These are phyloP conservation scores for Stentor coeruleus DNA, from an alignment of 73 alveolate species.

Conservation along the genomic window DNA sequence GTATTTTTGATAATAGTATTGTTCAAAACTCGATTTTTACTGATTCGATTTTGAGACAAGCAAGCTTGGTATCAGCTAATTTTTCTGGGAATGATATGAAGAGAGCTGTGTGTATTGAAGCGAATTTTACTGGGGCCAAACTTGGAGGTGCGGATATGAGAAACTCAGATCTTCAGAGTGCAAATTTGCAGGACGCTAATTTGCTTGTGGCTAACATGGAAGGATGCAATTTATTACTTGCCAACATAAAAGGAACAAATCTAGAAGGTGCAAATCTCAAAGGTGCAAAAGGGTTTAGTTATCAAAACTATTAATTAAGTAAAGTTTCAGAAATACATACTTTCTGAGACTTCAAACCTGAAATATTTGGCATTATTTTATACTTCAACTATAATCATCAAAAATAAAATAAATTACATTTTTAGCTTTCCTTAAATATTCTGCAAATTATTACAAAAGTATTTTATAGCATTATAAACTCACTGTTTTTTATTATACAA, in stretches of 20 bases:
- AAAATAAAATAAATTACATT: too few relatives aligned
- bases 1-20: constrained; percentile 45
- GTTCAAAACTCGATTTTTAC: constrained; percentile 44
- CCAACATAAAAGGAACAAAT: constrained; percentile 42
- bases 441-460: too few relatives aligned
- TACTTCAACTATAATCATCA: too few relatives aligned
- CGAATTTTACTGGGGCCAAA: constrained; percentile 41
- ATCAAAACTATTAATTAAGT: too few relatives aligned
- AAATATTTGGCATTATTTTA: too few relatives aligned
- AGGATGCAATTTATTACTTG: constrained; percentile 35
- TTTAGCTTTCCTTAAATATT: too few relatives aligned
- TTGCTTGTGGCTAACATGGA: constrained; percentile 53
- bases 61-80: constrained; percentile 42
- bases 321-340: too few relatives aligned
- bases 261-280: constrained; percentile 54
- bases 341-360: too few relatives aligned
- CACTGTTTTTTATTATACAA: too few relatives aligned
- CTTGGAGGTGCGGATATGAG: constrained; percentile 50
- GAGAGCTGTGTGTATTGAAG: constrained; percentile 35
- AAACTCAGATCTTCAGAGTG: constrained; percentile 40
- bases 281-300: constrained; percentile 56
- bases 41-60: constrained; percentile 40
- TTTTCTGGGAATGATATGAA: constrained; percentile 44
- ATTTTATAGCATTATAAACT: too few relatives aligned
- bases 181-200: constrained; percentile 50